A percentile compares a stretch with the other conserved stretches of the same genome.
These are phyloP conservation scores for Camellia sinensis DNA, from an alignment of 148 eudicot genomes.

Conservation along the genomic window DNA sequence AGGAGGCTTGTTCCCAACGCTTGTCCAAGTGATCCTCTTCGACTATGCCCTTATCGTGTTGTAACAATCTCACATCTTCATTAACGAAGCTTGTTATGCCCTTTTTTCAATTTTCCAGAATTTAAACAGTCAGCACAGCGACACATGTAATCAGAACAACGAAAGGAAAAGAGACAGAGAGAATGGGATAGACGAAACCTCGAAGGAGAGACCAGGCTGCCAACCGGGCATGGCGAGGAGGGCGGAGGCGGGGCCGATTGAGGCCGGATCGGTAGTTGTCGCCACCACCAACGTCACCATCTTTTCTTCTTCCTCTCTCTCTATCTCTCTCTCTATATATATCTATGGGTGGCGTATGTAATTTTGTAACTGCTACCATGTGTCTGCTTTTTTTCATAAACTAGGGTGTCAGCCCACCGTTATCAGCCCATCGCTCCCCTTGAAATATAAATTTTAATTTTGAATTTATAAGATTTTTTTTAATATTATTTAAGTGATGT, in stretches of 20 bases:
- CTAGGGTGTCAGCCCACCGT: no score
- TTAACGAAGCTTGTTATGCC: slow-evolving; percentile 41
- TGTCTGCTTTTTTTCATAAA: no score
- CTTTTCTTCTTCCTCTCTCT: neutral
- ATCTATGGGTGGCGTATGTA: no score
- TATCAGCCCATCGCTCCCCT: no score
- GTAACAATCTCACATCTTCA: slow-evolving; percentile 44
- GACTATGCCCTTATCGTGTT: slow-evolving; percentile 51
- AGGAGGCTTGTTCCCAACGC: slow-evolving; percentile 47
- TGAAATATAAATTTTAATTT: no score
- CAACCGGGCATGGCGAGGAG: slow-evolving; percentile 39
- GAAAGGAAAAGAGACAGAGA: neutral
- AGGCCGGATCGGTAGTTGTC: slow-evolving; percentile 66
- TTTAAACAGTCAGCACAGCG: neutral
- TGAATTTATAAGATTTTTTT: no score
- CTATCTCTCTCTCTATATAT: no score
- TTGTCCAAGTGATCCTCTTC: slow-evolving; percentile 49
- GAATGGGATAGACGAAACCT: slow-evolving; percentile 25
- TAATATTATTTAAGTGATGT: no score
- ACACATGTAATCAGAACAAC: neutral
- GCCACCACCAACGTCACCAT: slow-evolving; percentile 67
- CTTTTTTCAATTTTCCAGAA: slow-evolving; percentile 8
- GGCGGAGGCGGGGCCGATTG: slow-evolving; percentile 38
- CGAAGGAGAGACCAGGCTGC: slow-evolving; percentile 50
- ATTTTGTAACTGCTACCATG: no score